Evolutionary conservation across 2,329 filamentous ascomycete genomes (phyloP).

Genomic region (Cladosporium sp.): DNA sequence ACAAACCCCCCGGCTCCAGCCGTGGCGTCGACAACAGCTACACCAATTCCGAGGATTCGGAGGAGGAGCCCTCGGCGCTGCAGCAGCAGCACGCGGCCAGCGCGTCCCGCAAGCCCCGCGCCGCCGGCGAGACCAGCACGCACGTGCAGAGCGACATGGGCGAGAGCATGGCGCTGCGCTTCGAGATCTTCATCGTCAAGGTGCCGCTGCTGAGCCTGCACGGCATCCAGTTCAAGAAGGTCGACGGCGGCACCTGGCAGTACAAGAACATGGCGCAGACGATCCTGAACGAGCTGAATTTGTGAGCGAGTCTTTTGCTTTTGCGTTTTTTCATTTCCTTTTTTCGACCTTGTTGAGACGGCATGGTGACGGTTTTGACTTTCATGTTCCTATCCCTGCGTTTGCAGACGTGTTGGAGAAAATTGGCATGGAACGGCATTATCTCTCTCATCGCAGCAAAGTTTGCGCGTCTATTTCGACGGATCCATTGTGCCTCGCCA

Average conservation of each 20-base stretch:
- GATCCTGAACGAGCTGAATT: constrained; percentile 72
- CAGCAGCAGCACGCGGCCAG: constrained; percentile 11
- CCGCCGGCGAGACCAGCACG: constrained; percentile 81
- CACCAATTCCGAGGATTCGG: constrained; percentile 49
- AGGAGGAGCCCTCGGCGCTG: constrained; percentile 22
- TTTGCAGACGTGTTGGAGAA: too few species aligned
- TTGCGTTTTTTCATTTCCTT: too few species aligned
- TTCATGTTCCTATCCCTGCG: too few species aligned
- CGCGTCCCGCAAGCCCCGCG: constrained; percentile 34
- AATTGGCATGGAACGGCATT: too few species aligned
- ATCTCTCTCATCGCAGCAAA: too few species aligned
- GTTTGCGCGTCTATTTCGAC: too few species aligned
- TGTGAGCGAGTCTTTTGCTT: not conserved
- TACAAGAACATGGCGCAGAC: constrained; percentile 98
- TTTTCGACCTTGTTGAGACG: too few species aligned
- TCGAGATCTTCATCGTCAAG: constrained; percentile 97
- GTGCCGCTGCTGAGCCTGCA: constrained; percentile 88
- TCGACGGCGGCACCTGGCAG: constrained; percentile 93
- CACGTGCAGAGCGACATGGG: constrained; percentile 87
- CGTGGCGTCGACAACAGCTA: constrained; percentile 61
- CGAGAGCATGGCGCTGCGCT: constrained; percentile 74
- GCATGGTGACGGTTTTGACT: too few species aligned
- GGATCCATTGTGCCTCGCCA: too few species aligned
- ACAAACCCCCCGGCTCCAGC: constrained; percentile 28
- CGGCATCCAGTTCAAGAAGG: constrained; percentile 96